Evolutionary conservation across 352 stramenopile species (phyloP), one percentile per base, ranked within the genome.

Genomic region (Globisporangium alternatum): DNA sequence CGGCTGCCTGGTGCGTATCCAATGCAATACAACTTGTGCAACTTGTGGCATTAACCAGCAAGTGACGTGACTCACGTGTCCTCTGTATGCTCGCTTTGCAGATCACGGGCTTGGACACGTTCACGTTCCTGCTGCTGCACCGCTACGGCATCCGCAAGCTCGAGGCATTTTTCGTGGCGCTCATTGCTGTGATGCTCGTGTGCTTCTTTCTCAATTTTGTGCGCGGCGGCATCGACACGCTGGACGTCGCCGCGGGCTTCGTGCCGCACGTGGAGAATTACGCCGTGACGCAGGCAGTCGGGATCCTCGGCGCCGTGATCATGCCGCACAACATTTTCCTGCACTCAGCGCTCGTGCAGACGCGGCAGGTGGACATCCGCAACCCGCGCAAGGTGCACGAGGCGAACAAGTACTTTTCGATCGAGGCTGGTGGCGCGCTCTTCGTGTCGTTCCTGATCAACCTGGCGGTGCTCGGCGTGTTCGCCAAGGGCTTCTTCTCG

Each of bases 371-470:
- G 1, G 78, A 93, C 56, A 81, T 74, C 28, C 62, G 71, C 7
- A 79, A 93, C 67, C 52, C 33, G 6, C 78, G 73, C 39, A 90
- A 93, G 49, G 78, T 97, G 48, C 67, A 65, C 21, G 83, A 97
- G 65, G 91, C 91, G 8, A 97, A 96, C 77, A 93, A 95, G 56
- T 98, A 97, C 69, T 98, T 97, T 67, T 90, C 90, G 1, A 96
- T 98, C 56, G 96, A 99, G 70, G 83, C 93, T 3, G 81, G 81
- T 21, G 69, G 96, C 21, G 94, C 96, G 6, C 82, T 99, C 10
- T 74, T 98, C 4, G 85, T 99, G 52, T 96, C 89, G 9, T 98
- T 98, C 45, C 72, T 98, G 57, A 98, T 99, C 70, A 99, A 99
- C 63, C 66, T 98, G 43, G 93, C 94, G 0, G 91, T 99, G 13